A percentile compares a stretch with the other conserved stretches of the same genome.
Evolutionary conservation across 1,284 basidiomycete genomes (phyloP).

Genomic region (Singerocomus rubriflavus): DNA sequence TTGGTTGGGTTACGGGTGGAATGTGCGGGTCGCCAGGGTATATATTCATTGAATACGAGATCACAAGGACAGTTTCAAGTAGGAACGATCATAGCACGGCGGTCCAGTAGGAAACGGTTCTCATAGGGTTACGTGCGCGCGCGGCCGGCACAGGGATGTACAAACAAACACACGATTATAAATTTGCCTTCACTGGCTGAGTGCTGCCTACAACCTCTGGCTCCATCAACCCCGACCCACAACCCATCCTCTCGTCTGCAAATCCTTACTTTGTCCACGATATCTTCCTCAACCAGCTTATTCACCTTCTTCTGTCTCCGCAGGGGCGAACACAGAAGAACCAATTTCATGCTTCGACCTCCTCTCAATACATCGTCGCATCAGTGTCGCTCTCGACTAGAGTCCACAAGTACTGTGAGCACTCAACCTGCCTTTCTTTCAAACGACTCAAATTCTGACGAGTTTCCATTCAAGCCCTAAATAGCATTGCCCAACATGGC

Average conservation of each 20-base stretch:
- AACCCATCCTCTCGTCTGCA: constrained; percentile 3
- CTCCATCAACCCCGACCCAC: constrained; percentile 1
- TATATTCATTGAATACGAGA: no score
- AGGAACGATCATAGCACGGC: no score
- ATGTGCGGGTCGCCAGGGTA: no score
- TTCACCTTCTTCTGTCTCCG: constrained; percentile 63
- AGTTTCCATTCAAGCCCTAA: constrained; percentile 50
- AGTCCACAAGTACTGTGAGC: constrained; percentile 59
- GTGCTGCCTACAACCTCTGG: constrained; percentile 10
- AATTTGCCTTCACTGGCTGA: constrained; percentile 20
- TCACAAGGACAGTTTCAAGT: no score
- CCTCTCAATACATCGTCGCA: constrained; percentile 66
- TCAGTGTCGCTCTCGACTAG: constrained; percentile 56
- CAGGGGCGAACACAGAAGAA: constrained; percentile 55
- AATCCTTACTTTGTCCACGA: constrained; percentile 40
- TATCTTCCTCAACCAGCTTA: constrained; percentile 55
- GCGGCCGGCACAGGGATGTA: constrained; percentile 8
- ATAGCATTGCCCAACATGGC: constrained; percentile 73
- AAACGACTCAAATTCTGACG: neutral
- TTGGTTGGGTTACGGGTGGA: no score
- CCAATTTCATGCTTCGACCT: constrained; percentile 81
- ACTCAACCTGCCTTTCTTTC: neutral
- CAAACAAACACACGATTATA: constrained; percentile 31
- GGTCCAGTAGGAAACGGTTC: no score
- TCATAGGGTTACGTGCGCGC: constrained; percentile 5